Base-by-base conservation (phyloP, 805 yeast genomes). In the Kuraishia piskuri region DNA sequence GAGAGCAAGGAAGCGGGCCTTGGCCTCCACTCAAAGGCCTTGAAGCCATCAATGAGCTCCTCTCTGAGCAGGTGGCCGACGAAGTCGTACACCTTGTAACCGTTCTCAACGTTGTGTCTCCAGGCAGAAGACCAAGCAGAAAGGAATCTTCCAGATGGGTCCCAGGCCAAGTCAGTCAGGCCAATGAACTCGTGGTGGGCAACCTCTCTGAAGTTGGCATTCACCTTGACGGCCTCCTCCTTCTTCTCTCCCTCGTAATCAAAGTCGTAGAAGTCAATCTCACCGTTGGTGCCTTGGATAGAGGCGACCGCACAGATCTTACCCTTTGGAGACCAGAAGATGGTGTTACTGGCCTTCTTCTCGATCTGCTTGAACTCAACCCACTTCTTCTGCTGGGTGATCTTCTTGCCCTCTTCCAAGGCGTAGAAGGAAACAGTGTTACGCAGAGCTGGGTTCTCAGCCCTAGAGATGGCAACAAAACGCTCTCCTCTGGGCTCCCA, bases 401-500 rank as follows among this genome's bases (percentile, higher is more conserved):
- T 70, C 58, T 76, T 73, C 71, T 77, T 80, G 47, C 70, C 69
- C 48, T 80, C 75, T 71, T 91, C 96, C 53, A 89, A 84, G 31
- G 92, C 95, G 65, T 81, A 95, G 78, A 94, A 91, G 4, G 88
- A 73, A 50, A 89, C 77, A 47, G 73, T 76, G 64, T 88, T 88
- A 64, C 79, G 80, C 57, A 85, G 76, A 36, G 92, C 79, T 52
- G 84, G 80, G 63, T 69, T 72, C 57, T 80, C 85, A 53, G 72
- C 63, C 64, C 85, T 78, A 22, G 94, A 82, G 62, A 92, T 83
- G 51, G 86, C 80, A 56, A 87, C 84, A 62, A 94, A 91, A 68
- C 97, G 80, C 67, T 89, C 92, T 40, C 92, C 85, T 59, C 77
- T 81, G 63, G 99, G 97, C 75, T 95, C 99, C 98, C 98, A 94